Percentiles rank a stretch among this genome's conserved stretches.
Evolutionary conservation across 805 yeast species (phyloP).

Genomic region (Cyberlindnera meyerae): DNA sequence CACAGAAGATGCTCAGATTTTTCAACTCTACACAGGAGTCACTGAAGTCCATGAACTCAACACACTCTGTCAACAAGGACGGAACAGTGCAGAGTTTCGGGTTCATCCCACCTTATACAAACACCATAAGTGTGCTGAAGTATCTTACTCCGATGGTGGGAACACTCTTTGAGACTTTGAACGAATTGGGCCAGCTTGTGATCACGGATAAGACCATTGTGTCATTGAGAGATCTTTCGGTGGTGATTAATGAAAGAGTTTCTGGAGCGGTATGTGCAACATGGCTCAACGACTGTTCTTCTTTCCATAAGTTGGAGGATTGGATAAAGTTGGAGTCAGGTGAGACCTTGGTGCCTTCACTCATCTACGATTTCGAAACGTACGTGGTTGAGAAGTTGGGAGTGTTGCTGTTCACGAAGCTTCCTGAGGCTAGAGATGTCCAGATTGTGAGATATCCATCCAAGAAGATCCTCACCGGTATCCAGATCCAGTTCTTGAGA

Average conservation of each 20-base stretch:
- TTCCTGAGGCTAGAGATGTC: constrained; percentile 32
- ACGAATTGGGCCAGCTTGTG: constrained; percentile 40
- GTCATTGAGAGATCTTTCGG: constrained; percentile 31
- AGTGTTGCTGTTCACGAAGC: constrained; percentile 30
- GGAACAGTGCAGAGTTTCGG: constrained; percentile 38
- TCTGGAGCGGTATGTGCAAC: constrained; percentile 44
- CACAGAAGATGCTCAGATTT: constrained; percentile 26
- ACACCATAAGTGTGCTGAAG: constrained; percentile 53
- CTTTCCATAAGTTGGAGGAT: constrained; percentile 35
- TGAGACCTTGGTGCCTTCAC: constrained; percentile 34
- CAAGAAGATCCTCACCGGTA: constrained; percentile 32
- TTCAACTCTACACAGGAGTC: constrained; percentile 31
- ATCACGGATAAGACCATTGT: constrained; percentile 36
- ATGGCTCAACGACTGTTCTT: constrained; percentile 47
- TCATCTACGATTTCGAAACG: constrained; percentile 31
- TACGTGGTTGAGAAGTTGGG: constrained; percentile 31
- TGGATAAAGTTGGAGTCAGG: constrained; percentile 34
- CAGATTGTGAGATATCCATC: constrained; percentile 34
- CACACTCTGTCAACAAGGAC: constrained; percentile 15
- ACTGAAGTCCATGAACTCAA: constrained; percentile 8
- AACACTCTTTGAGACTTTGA: constrained; percentile 36
- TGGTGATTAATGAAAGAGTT: constrained; percentile 37
- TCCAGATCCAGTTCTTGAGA: constrained; percentile 36
- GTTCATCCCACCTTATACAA: constrained; percentile 61
- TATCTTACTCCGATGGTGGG: constrained; percentile 45